Conservation (phyloP, 2,329 filamentous ascomycete genomes). For the Trichoderma sp. region DNA sequence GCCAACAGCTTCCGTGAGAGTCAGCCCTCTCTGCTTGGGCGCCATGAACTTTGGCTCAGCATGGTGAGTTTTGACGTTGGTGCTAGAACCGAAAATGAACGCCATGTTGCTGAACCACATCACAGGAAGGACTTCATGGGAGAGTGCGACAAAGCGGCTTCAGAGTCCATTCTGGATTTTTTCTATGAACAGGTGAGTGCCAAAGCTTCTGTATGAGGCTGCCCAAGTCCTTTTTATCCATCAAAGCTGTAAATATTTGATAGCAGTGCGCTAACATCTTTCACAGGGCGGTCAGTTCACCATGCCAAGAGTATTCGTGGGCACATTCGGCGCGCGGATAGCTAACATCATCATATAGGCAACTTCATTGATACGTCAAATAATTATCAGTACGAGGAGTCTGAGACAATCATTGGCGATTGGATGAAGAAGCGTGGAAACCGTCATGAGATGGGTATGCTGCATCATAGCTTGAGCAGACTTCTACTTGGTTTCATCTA, state of each 20-base stretch:
- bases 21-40: constrained; percentile 68
- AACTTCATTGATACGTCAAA: constrained; percentile 75
- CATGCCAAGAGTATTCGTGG: no score
- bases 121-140: constrained; percentile 60
- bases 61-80: constrained; percentile 40
- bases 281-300: constrained; percentile 33
- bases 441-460: constrained; percentile 63
- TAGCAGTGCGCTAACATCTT: constrained; percentile 24
- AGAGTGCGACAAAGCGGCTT: constrained; percentile 61
- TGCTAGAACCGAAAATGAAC: not conserved
- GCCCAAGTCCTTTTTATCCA: no score
- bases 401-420: constrained; percentile 67
- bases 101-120: not conserved
- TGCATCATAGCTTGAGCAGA: no score
- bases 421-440: constrained; percentile 68
- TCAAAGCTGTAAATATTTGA: not conserved
- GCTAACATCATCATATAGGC: constrained; percentile 41
- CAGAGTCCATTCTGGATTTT: constrained; percentile 66
- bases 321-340: not conserved
- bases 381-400: constrained; percentile 66
- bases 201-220: not conserved
- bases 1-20: constrained; percentile 64
- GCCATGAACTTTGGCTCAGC: constrained; percentile 65
- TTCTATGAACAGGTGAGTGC: constrained; percentile 57
- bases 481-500: not conserved